Evolutionary conservation across 208 protist genomes (phyloP), one percentile per base, ranked within the genome.

Genomic region (Leishmania arabica): DNA sequence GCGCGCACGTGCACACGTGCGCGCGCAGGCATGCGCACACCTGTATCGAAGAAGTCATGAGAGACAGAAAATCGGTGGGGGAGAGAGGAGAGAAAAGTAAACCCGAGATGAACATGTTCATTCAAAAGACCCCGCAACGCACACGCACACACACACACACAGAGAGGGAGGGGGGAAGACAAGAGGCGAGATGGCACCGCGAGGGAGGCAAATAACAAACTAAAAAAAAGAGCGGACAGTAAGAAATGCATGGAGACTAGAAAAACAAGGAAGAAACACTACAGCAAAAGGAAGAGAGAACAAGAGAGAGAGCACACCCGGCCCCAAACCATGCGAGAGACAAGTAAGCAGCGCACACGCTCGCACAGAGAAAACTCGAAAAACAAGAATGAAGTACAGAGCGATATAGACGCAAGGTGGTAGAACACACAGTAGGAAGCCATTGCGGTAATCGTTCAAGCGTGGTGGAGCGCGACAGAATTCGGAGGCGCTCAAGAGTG

Each of bases 51-150:
- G 73, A 34, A 71, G 64, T 54, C 54, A 40, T 58, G n/a, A 56
- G 73, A 66, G 53, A 24, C 68, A 51, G 69, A 76, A 49, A 37
- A 66, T 70, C 51, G 45, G 68, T 62, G 42, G 79, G 45, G 17
- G 34, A 45, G 2, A 79, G 53, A 58, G 21, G 69, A 64, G 47
- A 40, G 64, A 69, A 82, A 70, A 76, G n/a, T 31, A 75, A 75
- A 58, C 49, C 53, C 17, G 75, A 66, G n/a, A 72, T 13, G 31
- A 40, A 62, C 27, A 15, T 15, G 0, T 24, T 21, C 6, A 27
- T 47, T 42, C 19, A n/a, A 62, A 62, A 24, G 5, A 31, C 9
- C 24, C 11, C 15, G n/a, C 62, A 40, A 21, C 31, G 31, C 62
- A 40, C 62, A 40, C 13, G 13, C 27, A 7, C 15, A 42, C 3